A percentile compares a stretch with the other conserved stretches of the same genome.
Conservation (phyloP, 306 rosid species). For the Malus sylvestris region DNA sequence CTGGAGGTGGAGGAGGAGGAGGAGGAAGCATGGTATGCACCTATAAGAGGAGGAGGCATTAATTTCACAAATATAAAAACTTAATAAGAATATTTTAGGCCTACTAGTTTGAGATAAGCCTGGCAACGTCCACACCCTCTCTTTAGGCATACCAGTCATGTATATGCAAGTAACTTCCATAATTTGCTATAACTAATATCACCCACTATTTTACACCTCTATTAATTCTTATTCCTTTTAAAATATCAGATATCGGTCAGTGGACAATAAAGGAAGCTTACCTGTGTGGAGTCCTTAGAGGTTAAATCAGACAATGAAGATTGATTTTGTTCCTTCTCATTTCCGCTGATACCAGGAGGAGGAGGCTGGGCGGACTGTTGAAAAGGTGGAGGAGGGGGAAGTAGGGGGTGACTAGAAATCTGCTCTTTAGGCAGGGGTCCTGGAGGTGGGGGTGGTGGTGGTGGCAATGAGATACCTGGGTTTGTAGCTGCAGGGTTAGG, state of each 20-base stretch:
- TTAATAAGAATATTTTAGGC: constrained; percentile 2
- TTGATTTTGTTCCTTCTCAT: constrained; percentile 52
- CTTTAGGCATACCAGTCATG: constrained; percentile 12
- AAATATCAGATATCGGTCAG: constrained; percentile 2
- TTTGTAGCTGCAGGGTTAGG: constrained; percentile 56
- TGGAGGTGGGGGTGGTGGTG: constrained; percentile 93
- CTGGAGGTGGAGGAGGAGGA: constrained; percentile 68
- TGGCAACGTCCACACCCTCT: background rate
- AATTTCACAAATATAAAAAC: constrained; percentile 5
- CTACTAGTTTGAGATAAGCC: background rate
- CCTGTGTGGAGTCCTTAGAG: constrained; percentile 61
- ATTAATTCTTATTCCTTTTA: constrained; percentile 3
- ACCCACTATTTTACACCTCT: background rate
- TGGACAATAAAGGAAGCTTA: constrained; percentile 20
- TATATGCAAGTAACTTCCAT: background rate
- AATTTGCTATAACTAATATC: background rate
- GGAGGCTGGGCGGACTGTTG: constrained; percentile 58
- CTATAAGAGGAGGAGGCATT: constrained; percentile 38
- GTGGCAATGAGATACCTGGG: constrained; percentile 45
- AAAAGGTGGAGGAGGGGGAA: constrained; percentile 73
- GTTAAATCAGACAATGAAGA: constrained; percentile 38
- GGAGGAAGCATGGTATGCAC: constrained; percentile 60
- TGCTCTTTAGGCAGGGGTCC: constrained; percentile 83
- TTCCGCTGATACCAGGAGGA: constrained; percentile 63
- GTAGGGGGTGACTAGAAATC: constrained; percentile 45